A percentile compares a stretch with the other conserved stretches of the same genome.
phyloP scores from a whole-genome alignment of 2,329 filamentous ascomycete genomes.

The Paracamarosporium sp. region DNA sequence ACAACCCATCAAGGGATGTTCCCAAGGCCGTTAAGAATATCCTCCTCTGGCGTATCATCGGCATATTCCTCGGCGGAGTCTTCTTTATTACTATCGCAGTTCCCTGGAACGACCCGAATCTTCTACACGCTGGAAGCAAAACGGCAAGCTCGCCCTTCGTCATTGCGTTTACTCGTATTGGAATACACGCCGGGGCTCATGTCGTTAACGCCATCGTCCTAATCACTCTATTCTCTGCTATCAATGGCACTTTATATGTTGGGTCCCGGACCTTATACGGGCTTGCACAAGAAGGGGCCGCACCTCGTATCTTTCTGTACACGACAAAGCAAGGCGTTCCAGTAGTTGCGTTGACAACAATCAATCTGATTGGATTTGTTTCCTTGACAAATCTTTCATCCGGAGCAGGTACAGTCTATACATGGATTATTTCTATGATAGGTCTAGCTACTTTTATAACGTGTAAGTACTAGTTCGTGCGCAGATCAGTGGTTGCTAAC shows the following conservation, averaged over 20 bases:
- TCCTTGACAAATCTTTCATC: neutral
- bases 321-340: neutral
- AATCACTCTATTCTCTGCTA: neutral
- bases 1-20: constrained; percentile 14
- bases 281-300: neutral
- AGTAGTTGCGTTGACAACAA: neutral
- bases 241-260: neutral
- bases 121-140: neutral
- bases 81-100: constrained; percentile 7
- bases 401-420: neutral
- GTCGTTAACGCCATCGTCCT: neutral
- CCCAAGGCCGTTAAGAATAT: constrained; percentile 13
- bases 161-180: neutral
- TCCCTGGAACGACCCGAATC: constrained; percentile 4
- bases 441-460: neutral
- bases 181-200: neutral
- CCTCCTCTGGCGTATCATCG: constrained; percentile 21
- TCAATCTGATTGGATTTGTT: neutral
- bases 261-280: neutral
- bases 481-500: neutral
- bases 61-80: constrained; percentile 17
- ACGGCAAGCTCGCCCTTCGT: neutral
- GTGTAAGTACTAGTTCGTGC: neutral
- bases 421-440: neutral
- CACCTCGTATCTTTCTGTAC: neutral